Evolutionary conservation across 495 filamentous ascomycete species (phyloP), one percentile per base, ranked within the genome.

Genomic region (Bombardia bombarda): DNA sequence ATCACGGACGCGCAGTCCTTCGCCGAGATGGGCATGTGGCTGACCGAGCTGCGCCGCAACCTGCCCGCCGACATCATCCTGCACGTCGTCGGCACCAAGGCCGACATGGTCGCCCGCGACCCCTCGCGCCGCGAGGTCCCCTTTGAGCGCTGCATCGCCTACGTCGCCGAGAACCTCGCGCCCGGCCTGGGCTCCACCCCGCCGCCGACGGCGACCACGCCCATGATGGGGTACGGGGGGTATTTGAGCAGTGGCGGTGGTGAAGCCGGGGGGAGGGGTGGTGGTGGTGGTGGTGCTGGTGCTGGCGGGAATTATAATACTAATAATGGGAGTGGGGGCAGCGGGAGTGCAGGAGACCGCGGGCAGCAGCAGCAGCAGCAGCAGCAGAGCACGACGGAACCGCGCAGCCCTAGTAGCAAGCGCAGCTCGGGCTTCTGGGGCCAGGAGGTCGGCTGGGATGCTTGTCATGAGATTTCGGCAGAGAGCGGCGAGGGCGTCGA

Each of bases 401-500:
- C 83, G 5, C 69, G 78, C 40, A 82, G 76, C 34, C 80, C 84
- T 5, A 78, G 79, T 57, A 83, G 76, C 60, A 93, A 93, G 58
- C 77, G 87, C 26, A 85, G 78, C 47, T 83, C 78, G 26, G 86
- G 84, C 4, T 90, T 93, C 57, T 94, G 88, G 88, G 86, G 84
- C 2, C 85, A 92, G 55, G 88, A 95, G 52, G 81, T 86, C 7
- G 87, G 87, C 9, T 95, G 89, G 89, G 90, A 95, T 56, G 90
- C 86, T 49, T 96, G 90, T 55, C 90, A 97, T 63, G 90, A 98
- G 68, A 90, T 98, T 52, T 87, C 82, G 53, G 90, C 90, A 18
- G 86, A 89, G 70, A 86, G 86, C 57, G 92, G 92, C 14, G 90
- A 97, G 68, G 90, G 90, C 3, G 87, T 98, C 9, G 92, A 98